Conservation (phyloP, 345 rosid species). For the Cardamine occulta region DNA sequence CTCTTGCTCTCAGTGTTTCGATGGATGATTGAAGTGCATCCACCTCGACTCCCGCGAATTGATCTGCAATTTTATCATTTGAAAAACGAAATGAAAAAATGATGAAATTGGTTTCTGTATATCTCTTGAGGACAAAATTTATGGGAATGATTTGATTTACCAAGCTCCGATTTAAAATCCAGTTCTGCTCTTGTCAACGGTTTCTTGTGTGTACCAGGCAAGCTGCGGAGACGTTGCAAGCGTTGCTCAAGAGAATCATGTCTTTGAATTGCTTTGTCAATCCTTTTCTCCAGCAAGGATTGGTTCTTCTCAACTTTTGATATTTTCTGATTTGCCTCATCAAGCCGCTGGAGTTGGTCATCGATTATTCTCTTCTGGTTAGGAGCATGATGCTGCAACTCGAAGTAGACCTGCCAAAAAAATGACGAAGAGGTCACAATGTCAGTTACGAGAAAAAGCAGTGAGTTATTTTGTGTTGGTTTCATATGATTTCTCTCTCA, state of each 20-base stretch:
- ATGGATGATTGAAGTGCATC: slow-evolving; percentile 75
- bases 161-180: slow-evolving; percentile 79
- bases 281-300: slow-evolving; percentile 59
- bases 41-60: slow-evolving; percentile 65
- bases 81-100: not conserved
- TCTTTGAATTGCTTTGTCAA: slow-evolving; percentile 48
- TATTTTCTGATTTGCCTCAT: slow-evolving; percentile 67
- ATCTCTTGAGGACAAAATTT: not conserved
- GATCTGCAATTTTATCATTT: slow-evolving; percentile 51
- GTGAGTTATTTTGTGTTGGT: slow-evolving; percentile 1
- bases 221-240: slow-evolving; percentile 63
- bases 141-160: slow-evolving; percentile 50
- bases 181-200: slow-evolving; percentile 91
- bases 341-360: slow-evolving; percentile 67
- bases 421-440: not conserved
- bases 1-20: slow-evolving; percentile 68
- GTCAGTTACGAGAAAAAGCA: slow-evolving; percentile 2
- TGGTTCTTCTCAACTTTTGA: slow-evolving; percentile 71
- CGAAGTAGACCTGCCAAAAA: slow-evolving; percentile 68
- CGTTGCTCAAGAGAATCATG: slow-evolving; percentile 68
- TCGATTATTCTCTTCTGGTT: slow-evolving; percentile 78
- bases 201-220: slow-evolving; percentile 76
- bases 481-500: slow-evolving; percentile 42
- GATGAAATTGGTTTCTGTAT: slow-evolving; percentile 5
- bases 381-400: slow-evolving; percentile 87